These are phyloP conservation scores for Paradendryphiella salina DNA, from an alignment of 2,329 filamentous ascomycete species.

Conservation along the genomic window DNA sequence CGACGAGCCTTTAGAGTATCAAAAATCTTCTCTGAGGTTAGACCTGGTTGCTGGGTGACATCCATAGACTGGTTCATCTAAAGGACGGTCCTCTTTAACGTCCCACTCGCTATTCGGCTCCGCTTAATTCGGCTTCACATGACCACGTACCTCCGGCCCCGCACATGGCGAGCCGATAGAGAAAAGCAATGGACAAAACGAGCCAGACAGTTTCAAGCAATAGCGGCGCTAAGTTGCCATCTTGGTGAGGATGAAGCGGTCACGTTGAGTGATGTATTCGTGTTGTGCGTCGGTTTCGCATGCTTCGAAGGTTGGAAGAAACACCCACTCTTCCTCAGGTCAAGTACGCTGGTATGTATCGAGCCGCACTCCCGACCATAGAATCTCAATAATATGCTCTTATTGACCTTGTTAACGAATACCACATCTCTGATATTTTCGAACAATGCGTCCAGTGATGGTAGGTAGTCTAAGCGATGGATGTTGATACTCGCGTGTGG, in stretches of 20 bases:
- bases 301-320: background rate
- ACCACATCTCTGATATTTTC: too few species aligned
- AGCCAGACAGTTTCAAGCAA: background rate
- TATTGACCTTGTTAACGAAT: too few species aligned
- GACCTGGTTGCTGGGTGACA: background rate
- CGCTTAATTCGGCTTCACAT: background rate
- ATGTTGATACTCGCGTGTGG: background rate
- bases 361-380: background rate
- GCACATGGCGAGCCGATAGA: background rate
- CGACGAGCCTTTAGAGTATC: background rate
- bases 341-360: background rate
- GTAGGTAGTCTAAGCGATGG: too few species aligned
- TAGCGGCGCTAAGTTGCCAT: background rate
- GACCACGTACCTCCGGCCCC: background rate
- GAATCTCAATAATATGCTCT: background rate
- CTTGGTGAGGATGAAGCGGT: background rate
- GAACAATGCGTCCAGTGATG: too few species aligned
- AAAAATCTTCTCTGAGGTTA: background rate
- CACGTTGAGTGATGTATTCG: background rate
- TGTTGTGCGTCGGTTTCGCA: background rate
- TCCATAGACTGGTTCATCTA: background rate
- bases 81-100: background rate
- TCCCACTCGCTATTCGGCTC: background rate
- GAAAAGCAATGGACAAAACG: background rate
- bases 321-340: background rate